Evolutionary conservation across 2,329 filamentous ascomycete genomes (phyloP), one percentile per base, ranked within the genome.

Genomic region (Fusarium nurragi): DNA sequence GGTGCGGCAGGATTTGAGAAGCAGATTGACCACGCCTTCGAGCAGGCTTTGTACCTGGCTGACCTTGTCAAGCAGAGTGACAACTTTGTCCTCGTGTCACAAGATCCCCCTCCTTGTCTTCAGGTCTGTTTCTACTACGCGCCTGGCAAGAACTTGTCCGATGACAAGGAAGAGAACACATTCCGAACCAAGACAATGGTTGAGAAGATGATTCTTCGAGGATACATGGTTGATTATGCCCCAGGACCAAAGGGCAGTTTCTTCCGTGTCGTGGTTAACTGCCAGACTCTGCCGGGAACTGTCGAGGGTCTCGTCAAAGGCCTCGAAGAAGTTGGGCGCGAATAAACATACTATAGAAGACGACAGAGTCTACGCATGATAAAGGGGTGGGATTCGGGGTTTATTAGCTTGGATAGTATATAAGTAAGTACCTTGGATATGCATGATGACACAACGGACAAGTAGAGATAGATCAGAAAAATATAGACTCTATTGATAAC

Each of bases 51-150:
- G 5, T 84, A 92, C 68, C 81, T 98, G n/a, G 87, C 90, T 1
- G 74, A 73, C 0, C 76, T 88, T 1, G 74, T 97, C 4, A 77
- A 81, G 6, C 43, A 78, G 14, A 82, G 83, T 38, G 74, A 78
- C 0, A 81, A 91, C 68, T 90, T 98, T 69, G 79, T 86, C 18
- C 81, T 97, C 16, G 86, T 97, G 4, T 91, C 88, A 12, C 83
- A 86, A 54, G 89, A 91, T 70, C 91, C 93, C 23, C 89, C 94
- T 43, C 92, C 92, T 1, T 98, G 94, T 78, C 80, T 97, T 74
- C 95, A 98, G 79, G 91, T 98, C 21, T 97, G 94, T 81, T 98
- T 98, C 77, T 97, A 97, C 76, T 93, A 91, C 72, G 87, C 89
- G 0, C 86, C 86, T 0, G 65, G 65, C 1, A 86, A 88, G 4